phyloP scores from a whole-genome alignment of 495 filamentous ascomycete genomes.

The Echria macrotheca region DNA sequence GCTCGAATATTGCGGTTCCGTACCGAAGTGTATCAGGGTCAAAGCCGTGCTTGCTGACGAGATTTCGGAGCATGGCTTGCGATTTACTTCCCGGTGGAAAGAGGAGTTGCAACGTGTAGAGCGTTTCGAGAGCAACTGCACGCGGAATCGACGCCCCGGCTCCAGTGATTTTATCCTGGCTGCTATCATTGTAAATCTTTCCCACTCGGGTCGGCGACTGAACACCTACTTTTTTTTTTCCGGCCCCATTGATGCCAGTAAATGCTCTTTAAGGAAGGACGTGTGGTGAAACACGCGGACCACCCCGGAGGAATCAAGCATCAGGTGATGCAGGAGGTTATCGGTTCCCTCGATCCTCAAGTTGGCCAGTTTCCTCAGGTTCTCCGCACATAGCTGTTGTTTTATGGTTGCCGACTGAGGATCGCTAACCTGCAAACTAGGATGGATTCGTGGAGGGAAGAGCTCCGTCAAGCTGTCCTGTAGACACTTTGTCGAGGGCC shows the following conservation, averaged over 20 bases:
- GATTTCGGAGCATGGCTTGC: conserved; percentile 24
- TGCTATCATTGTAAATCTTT: too few relatives aligned
- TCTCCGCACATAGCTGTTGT: conserved; percentile 22
- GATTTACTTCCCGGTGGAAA: conserved; percentile 32
- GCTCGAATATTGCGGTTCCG: conserved; percentile 9
- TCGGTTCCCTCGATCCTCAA: conserved; percentile 28
- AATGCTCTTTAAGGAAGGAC: conserved; percentile 30
- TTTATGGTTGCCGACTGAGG: conserved; percentile 16
- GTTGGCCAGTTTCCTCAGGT: conserved; percentile 25
- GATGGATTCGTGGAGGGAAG: conserved; percentile 29
- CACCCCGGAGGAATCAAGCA: conserved; percentile 22
- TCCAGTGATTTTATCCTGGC: conserved; percentile 3
- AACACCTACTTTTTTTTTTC: too few relatives aligned
- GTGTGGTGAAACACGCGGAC: conserved; percentile 30
- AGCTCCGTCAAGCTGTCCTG: conserved; percentile 14
- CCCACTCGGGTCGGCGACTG: too few relatives aligned
- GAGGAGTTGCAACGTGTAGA: conserved; percentile 32
- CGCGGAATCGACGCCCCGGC: conserved; percentile 18
- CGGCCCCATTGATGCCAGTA: conserved; percentile 25
- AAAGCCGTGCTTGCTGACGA: conserved; percentile 28
- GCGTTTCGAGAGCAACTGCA: conserved; percentile 30
- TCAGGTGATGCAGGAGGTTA: conserved; percentile 30
- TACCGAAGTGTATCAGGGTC: conserved; percentile 22
- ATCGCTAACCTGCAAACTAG: conserved; percentile 19
- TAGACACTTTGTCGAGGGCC: conserved; percentile 22